Percentiles rank a stretch among this genome's conserved stretches.
Evolutionary conservation across 768 basidiomycete genomes (phyloP).

Genomic region (Termitomyces sp.): DNA sequence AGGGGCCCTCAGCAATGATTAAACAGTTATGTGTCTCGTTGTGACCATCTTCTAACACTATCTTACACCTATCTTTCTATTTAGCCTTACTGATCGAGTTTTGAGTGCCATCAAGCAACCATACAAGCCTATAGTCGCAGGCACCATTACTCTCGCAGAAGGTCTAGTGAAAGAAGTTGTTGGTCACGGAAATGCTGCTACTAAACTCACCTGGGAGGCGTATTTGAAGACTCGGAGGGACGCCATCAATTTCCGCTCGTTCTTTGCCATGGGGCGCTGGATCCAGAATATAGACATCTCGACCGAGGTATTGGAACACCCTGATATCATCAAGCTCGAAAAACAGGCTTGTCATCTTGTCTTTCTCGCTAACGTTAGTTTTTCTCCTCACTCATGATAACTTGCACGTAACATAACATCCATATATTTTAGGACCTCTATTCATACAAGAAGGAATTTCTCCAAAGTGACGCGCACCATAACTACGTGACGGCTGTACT

Average conservation of each 20-base stretch:
- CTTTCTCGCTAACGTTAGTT: too few relatives aligned
- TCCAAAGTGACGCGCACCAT: too few relatives aligned
- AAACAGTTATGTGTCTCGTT: not conserved
- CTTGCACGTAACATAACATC: too few relatives aligned
- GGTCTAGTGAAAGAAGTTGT: conserved; percentile 3
- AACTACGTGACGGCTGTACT: too few relatives aligned
- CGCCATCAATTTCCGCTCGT: conserved; percentile 2
- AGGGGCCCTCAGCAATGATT: not conserved
- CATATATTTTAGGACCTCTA: not conserved
- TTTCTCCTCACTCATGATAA: too few relatives aligned
- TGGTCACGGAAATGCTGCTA: conserved; percentile 3
- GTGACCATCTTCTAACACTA: not conserved
- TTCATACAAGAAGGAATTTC: not conserved
- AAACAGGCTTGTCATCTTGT: not conserved
- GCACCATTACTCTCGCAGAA: conserved; percentile 4
- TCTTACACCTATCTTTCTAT: not conserved
- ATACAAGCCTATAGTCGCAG: conserved; percentile 1
- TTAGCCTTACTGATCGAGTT: conserved; percentile 2
- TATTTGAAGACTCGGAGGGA: conserved; percentile 7
- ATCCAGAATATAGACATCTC: conserved; percentile 3
- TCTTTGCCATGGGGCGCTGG: conserved; percentile 7
- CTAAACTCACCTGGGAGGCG: not conserved
- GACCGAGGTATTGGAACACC: not conserved
- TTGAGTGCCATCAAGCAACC: not conserved
- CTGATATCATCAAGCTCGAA: conserved; percentile 1